These are phyloP conservation scores for Trifolium fragiferum DNA, from an alignment of 306 rosid genomes.

Conservation along the genomic window DNA sequence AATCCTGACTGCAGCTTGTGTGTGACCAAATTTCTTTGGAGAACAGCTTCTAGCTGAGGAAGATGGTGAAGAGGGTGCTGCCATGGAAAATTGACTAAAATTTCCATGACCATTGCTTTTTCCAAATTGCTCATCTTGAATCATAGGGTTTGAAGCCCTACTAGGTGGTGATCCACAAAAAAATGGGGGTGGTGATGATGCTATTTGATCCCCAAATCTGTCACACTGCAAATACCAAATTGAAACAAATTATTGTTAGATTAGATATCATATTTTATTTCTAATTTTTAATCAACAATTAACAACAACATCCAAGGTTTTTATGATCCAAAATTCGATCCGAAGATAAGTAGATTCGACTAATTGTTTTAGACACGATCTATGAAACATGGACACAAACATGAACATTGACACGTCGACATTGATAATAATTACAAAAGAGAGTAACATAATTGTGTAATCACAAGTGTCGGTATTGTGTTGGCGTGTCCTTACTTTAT, in stretches of 20 bases:
- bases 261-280: constrained; percentile 6
- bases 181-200: constrained; percentile 84
- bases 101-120: constrained; percentile 51
- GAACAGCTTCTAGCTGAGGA: constrained; percentile 65
- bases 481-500: too few species aligned
- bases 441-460: too few species aligned
- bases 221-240: constrained; percentile 57
- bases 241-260: background rate
- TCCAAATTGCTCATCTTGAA: constrained; percentile 86
- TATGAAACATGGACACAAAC: too few species aligned
- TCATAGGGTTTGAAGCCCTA: constrained; percentile 87
- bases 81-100: constrained; percentile 48
- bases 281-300: constrained; percentile 5
- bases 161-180: constrained; percentile 97
- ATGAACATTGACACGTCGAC: too few species aligned
- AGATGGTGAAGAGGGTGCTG: constrained; percentile 66
- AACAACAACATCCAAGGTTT: constrained; percentile 10
- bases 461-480: too few species aligned
- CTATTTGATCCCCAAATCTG: constrained; percentile 56
- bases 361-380: too few species aligned
- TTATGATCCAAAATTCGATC: too few species aligned
- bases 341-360: too few species aligned
- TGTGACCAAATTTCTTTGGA: constrained; percentile 67
- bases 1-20: constrained; percentile 75
- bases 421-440: too few species aligned